Percentiles rank a stretch among this genome's conserved stretches.
Evolutionary conservation across 108 stramenopile species (phyloP).

Genomic region (Discostella pseudostelligera): DNA sequence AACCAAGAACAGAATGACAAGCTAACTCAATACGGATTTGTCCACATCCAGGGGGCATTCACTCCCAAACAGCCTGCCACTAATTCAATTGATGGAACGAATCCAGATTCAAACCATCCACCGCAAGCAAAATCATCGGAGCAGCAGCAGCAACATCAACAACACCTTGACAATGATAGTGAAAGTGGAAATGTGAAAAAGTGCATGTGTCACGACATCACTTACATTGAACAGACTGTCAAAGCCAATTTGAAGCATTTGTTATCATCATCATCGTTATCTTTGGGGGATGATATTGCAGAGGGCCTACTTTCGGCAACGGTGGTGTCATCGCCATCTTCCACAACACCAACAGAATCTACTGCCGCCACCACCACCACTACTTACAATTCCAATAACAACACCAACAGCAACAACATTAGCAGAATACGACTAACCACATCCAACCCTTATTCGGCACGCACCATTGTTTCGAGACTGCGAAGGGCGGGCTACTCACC

Average conservation of each 20-base stretch:
- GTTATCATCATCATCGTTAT: background rate
- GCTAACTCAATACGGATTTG: slow-evolving; percentile 30
- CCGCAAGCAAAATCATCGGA: too few species aligned
- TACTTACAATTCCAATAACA: background rate
- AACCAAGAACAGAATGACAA: background rate
- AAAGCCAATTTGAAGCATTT: background rate
- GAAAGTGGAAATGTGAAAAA: background rate
- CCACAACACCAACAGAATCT: too few species aligned
- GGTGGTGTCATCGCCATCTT: background rate
- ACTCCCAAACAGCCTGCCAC: slow-evolving; percentile 38
- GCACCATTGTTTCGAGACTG: background rate
- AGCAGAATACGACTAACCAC: background rate
- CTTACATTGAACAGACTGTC: slow-evolving; percentile 5
- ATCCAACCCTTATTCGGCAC: background rate
- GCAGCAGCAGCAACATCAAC: too few species aligned
- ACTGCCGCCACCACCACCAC: background rate
- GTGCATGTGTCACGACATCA: background rate
- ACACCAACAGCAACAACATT: background rate
- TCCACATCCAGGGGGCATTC: slow-evolving; percentile 71
- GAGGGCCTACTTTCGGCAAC: background rate
- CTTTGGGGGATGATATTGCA: background rate
- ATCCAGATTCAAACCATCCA: too few species aligned
- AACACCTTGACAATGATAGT: too few species aligned
- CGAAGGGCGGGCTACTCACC: background rate
- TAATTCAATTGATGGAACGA: background rate